Evolutionary conservation across 192 early-diverging fungal genomes (phyloP), one percentile per base, ranked within the genome.

Genomic region (Backusella mclennaniae): DNA sequence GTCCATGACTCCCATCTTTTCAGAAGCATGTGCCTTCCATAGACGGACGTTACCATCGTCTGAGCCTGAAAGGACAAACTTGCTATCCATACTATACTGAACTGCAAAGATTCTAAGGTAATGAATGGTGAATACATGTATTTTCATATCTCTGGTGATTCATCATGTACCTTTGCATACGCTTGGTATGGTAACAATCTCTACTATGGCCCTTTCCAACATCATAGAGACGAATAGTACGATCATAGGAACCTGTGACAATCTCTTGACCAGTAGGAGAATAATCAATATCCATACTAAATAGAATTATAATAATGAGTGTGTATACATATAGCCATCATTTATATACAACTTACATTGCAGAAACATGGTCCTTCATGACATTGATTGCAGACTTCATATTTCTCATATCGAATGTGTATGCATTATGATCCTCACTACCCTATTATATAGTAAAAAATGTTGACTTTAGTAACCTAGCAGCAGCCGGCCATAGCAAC

Each of bases 391-490:
- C 93, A 56, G 86, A 84, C 36, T 93, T 88, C 90, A 99, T 91
- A 41, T 94, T 96, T 35, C 98, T 90, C 97, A 99, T 99, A 83
- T 99, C 98, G 80, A 97, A 99, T 7, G 89, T 93, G 83, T 99
- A 99, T 72, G 92, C 87, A 77, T 98, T 99, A 81, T 99, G 96
- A 87, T 99, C 97, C 86, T 99, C 98, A 87, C 94, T 99, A 31
- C 95, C 98, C 78, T 87, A 76, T 44, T 8, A 33, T 39, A 17
- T 17, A 7, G 71, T 29, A 23, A 36, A 39, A 76, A 35, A 66
- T 29, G 44, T 19, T 23, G 8, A 39, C 6, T 35, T 66, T 42
- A 81, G 42, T 26, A 75, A 14, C 42, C 21, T 29, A 72, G 15
- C 23, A 67, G 66, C 38, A 4, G 19, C 82, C 23, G 3, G 21